A percentile compares a stretch with the other conserved stretches of the same genome.
Conservation (phyloP, 495 filamentous ascomycete species). For the Aspergillus bridgeri region DNA sequence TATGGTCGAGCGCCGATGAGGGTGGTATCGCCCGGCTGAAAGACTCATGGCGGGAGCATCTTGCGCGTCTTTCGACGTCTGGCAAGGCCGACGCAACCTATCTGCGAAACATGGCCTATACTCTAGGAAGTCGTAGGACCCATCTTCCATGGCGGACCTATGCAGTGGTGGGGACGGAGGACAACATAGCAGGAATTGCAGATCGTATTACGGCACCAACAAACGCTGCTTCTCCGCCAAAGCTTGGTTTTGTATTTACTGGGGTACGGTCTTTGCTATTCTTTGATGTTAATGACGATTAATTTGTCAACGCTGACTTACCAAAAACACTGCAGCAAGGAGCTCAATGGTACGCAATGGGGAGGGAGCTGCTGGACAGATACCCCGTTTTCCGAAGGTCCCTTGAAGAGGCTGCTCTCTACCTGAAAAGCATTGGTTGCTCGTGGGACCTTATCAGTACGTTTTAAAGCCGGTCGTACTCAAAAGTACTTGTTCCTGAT, state of each 20-base stretch:
- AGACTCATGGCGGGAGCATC: too few relatives aligned
- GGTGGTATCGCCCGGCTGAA: too few relatives aligned
- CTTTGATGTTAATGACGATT: too few relatives aligned
- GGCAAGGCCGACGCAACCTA: not conserved
- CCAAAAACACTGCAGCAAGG: too few relatives aligned
- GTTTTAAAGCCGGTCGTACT: too few relatives aligned
- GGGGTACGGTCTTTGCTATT: too few relatives aligned
- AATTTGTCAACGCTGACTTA: too few relatives aligned
- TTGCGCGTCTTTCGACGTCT: not conserved
- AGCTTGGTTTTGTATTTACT: slow-evolving; percentile 34
- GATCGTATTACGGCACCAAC: too few relatives aligned
- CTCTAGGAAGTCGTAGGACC: not conserved
- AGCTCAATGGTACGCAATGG: slow-evolving; percentile 36
- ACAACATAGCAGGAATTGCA: too few relatives aligned
- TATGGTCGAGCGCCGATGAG: too few relatives aligned
- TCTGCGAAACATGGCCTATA: not conserved
- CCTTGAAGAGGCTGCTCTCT: too few relatives aligned
- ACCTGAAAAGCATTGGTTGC: slow-evolving; percentile 21
- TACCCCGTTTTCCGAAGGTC: slow-evolving; percentile 28
- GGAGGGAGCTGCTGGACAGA: slow-evolving; percentile 23
- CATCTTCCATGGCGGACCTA: not conserved
- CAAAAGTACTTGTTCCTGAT: too few relatives aligned
- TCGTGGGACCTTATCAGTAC: slow-evolving; percentile 21
- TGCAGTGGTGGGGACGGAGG: not conserved
- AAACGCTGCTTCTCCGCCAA: not conserved